A percentile compares a stretch with the other conserved stretches of the same genome.
phyloP scores from a whole-genome alignment of 2,329 filamentous ascomycete species.

The Penicillium sp. region DNA sequence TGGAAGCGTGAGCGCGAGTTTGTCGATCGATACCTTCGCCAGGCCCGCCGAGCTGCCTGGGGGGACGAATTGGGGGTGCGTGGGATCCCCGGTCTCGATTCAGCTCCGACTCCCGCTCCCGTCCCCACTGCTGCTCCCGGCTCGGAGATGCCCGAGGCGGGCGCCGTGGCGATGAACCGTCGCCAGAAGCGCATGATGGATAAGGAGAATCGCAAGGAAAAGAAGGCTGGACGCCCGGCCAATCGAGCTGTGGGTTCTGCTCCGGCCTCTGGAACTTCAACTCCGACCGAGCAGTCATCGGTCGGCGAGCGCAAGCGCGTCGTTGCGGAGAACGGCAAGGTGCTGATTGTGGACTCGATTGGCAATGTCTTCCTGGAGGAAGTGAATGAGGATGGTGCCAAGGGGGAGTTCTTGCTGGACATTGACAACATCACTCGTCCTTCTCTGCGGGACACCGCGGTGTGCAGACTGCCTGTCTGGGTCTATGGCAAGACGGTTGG shows the following conservation, averaged over 20 bases:
- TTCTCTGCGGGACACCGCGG: constrained; percentile 72
- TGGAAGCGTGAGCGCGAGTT: constrained; percentile 91
- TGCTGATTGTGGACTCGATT: constrained; percentile 82
- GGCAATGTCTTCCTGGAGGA: constrained; percentile 96
- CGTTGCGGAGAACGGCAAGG: constrained; percentile 89
- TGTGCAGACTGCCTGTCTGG: constrained; percentile 73
- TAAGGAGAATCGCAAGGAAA: constrained; percentile 66
- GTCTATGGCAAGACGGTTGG: constrained; percentile 50
- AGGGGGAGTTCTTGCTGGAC: constrained; percentile 79
- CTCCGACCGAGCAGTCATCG: constrained; percentile 43
- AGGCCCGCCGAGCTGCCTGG: constrained; percentile 84
- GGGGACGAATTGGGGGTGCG: constrained; percentile 66
- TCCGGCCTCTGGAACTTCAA: constrained; percentile 43
- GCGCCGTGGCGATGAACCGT: constrained; percentile 65
- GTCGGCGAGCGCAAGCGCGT: constrained; percentile 75
- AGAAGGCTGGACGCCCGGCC: constrained; percentile 40
- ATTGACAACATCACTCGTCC: constrained; percentile 76
- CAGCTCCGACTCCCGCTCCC: constrained; percentile 15
- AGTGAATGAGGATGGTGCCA: constrained; percentile 76
- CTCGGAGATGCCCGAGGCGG: constrained; percentile 43
- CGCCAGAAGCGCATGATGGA: constrained; percentile 85
- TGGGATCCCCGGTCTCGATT: constrained; percentile 62
- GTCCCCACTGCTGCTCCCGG: constrained; percentile 37
- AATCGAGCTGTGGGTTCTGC: constrained; percentile 17
- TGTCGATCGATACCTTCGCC: constrained; percentile 82